Evolutionary conservation across 2,329 filamentous ascomycete species (phyloP).

Genomic region (Emmonsia crescens): DNA sequence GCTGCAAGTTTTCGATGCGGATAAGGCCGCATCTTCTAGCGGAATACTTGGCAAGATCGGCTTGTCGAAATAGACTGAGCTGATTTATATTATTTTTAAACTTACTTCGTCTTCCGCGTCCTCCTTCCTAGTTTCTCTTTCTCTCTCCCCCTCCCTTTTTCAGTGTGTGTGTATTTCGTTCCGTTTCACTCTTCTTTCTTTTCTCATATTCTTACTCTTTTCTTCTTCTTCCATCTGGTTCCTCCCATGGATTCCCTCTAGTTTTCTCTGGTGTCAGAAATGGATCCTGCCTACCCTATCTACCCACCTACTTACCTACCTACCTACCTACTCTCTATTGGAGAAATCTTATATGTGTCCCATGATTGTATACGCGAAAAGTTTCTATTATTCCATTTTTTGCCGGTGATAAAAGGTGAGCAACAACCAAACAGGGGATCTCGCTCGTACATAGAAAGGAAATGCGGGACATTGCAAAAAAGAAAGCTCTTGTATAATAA

Average conservation of each 20-base stretch:
- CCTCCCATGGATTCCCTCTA: neutral
- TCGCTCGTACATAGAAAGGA: conserved; percentile 8
- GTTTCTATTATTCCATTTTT: neutral
- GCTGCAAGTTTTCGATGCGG: conserved; percentile 67
- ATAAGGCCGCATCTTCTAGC: conserved; percentile 38
- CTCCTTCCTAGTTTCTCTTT: neutral
- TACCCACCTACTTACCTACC: neutral
- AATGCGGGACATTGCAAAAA: conserved; percentile 1
- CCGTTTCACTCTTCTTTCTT: neutral
- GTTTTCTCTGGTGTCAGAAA: neutral
- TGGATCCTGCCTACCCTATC: neutral
- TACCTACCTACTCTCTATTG: neutral
- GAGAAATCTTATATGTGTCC: conserved; percentile 2
- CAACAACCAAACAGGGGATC: neutral
- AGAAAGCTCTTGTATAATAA: conserved; percentile 4
- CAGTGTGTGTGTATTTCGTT: neutral
- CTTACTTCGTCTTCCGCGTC: conserved; percentile 9
- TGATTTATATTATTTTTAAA: conserved; percentile 6
- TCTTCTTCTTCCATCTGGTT: neutral
- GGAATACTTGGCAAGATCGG: conserved; percentile 45
- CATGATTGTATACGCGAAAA: conserved; percentile 6
- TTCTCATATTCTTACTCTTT: neutral
- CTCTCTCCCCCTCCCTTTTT: neutral
- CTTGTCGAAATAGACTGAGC: conserved; percentile 36
- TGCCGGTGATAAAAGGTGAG: conserved; percentile 6